Evolutionary conservation across 257 asterid species (phyloP).

Genomic region (Solanum stenotomum): DNA sequence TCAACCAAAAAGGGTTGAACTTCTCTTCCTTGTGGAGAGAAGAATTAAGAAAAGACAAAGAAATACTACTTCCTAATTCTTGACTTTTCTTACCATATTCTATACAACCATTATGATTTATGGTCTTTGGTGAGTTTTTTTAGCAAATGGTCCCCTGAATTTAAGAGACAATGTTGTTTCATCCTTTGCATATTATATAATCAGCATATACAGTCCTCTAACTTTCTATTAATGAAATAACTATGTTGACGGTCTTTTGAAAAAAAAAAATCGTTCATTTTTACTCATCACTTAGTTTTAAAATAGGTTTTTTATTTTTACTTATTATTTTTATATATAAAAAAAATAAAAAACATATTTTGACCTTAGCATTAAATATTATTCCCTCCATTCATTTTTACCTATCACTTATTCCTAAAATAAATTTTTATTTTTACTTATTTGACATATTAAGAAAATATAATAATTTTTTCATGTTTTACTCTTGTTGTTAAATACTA

Average conservation of each 20-base stretch:
- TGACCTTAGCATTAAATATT: not conserved
- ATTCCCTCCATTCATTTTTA: no score
- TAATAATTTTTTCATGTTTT: not conserved
- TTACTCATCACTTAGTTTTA: no score
- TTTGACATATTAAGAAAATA: not conserved
- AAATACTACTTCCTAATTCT: not conserved
- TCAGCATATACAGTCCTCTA: not conserved
- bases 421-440: no score
- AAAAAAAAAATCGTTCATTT: fast-evolving
- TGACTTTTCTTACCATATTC: not conserved
- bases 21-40: not conserved
- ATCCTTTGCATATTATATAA: not conserved
- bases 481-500: not conserved
- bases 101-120: not conserved
- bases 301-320: no score
- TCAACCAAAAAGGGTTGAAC: not conserved
- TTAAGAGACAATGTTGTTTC: not conserved
- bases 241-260: not conserved
- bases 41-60: not conserved
- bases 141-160: not conserved
- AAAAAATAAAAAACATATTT: no score
- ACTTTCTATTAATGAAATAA: not conserved
- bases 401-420: no score
- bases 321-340: no score
- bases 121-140: not conserved